Base-by-base conservation (phyloP, 2,329 filamentous ascomycete species). In the Xylariaceae sp. region DNA sequence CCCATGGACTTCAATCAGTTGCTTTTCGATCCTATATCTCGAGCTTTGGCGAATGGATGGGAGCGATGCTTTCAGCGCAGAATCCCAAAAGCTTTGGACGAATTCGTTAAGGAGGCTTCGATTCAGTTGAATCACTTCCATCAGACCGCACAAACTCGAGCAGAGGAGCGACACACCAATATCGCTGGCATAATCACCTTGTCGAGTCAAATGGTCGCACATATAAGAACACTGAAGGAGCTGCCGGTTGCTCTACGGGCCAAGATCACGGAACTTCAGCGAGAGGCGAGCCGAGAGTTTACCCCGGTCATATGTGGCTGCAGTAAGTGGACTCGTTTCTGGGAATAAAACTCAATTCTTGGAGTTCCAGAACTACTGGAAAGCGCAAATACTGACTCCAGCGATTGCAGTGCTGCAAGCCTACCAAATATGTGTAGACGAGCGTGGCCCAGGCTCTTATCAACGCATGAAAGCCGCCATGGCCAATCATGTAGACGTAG, bases 271-370 rank as follows among this genome's bases (percentile, higher is more conserved):
- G 62, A 66, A 5, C 49, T 64, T 4, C 77, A 81, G 54, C 69
- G 73, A 22, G 72, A 77, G 3, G 72, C 73, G 14, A 82, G 72
- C 53, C 73, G 79, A 4, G 64, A 74, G 25, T 80, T 82, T 45
- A 69, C 67, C 0, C 77, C 76, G 0, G 64, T 66, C 2, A 71
- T 83, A 42, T 57, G 63, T 4, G 35, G 52, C 1, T 61, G n/a
- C n/a, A n/a, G n/a, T n/a, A n/a, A n/a, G n/a, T n/a, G n/a, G n/a
- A n/a, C n/a, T n/a, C n/a, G n/a, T n/a, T n/a, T n/a, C n/a, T n/a
- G n/a, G n/a, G n/a, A n/a, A n/a, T n/a, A n/a, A n/a, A n/a, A n/a
- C n/a, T n/a, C n/a, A n/a, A n/a, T n/a, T n/a, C n/a, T n/a, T n/a
- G n/a, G n/a, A n/a, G n/a, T n/a, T n/a, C n/a, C n/a, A n/a, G n/a